These are phyloP conservation scores for Aegilops umbellulata DNA, from an alignment of 176 grass and related monocot species.

Conservation along the genomic window DNA sequence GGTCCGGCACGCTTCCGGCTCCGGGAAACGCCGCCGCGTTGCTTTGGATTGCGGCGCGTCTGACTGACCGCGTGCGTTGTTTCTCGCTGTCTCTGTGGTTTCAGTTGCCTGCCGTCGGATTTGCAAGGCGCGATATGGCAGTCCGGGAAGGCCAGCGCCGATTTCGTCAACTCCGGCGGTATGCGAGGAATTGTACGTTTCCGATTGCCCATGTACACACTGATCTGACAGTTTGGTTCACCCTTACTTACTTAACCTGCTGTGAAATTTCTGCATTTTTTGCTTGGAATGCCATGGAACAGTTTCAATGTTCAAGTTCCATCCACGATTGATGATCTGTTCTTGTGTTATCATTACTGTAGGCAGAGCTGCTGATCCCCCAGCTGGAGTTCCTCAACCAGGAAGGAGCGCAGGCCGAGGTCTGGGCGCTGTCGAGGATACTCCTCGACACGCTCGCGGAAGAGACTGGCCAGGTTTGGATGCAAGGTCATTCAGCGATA, in stretches of 20 bases:
- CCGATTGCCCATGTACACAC: background rate
- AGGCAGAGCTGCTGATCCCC: slow-evolving; percentile 93
- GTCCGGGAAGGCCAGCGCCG: slow-evolving; percentile 67
- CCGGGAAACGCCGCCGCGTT: background rate
- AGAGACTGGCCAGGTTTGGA: slow-evolving; percentile 81
- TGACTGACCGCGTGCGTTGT: background rate
- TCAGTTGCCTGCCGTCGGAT: slow-evolving; percentile 71
- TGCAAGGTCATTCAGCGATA: slow-evolving; percentile 44
- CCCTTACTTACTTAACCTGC: background rate
- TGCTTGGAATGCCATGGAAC: background rate
- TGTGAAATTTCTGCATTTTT: background rate
- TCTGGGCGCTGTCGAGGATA: slow-evolving; percentile 85
- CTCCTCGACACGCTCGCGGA: slow-evolving; percentile 77
- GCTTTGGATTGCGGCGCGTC: background rate
- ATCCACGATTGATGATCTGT: background rate
- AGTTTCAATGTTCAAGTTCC: background rate
- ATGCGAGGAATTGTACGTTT: slow-evolving; percentile 68
- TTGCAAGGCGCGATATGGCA: slow-evolving; percentile 68
- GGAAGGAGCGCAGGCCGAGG: slow-evolving; percentile 90
- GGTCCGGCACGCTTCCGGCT: slow-evolving; percentile 22
- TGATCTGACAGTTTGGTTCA: background rate
- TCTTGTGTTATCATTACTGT: background rate
- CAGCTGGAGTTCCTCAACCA: slow-evolving; percentile 90
- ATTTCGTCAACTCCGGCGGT: slow-evolving; percentile 65
- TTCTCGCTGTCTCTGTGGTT: background rate